These are phyloP conservation scores for Lipomyces japonicus DNA, from an alignment of 805 yeast species.

Conservation along the genomic window DNA sequence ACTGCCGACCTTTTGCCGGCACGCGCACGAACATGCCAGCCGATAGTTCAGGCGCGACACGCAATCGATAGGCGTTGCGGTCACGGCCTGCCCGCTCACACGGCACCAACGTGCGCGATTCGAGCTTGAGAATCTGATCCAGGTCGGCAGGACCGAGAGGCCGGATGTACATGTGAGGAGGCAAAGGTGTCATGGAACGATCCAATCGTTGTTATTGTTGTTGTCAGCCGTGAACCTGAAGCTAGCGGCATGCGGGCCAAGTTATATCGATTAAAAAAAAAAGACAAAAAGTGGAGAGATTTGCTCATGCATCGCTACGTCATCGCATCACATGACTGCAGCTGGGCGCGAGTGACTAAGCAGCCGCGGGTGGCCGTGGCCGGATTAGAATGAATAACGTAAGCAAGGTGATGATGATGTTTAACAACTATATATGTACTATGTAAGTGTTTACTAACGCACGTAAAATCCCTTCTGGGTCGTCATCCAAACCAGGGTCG, in stretches of 20 bases:
- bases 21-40: constrained; percentile 79
- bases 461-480: constrained; percentile 61
- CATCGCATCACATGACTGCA: background rate
- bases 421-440: background rate
- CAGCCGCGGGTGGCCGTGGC: background rate
- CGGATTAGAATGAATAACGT: background rate
- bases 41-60: constrained; percentile 83
- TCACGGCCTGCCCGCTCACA: constrained; percentile 66
- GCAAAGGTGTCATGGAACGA: constrained; percentile 36
- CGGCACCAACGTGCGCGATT: constrained; percentile 64
- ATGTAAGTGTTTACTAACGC: background rate
- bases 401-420: background rate
- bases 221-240: background rate
- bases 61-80: constrained; percentile 63
- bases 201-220: background rate
- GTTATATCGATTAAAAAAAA: background rate
- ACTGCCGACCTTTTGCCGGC: constrained; percentile 42
- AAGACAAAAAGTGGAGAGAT: background rate
- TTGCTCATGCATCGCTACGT: background rate
- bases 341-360: background rate
- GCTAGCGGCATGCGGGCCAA: background rate
- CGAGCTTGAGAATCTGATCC: constrained; percentile 58
- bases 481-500: constrained; percentile 70
- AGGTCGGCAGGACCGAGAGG: constrained; percentile 77
- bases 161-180: constrained; percentile 62